Evolutionary conservation across 495 filamentous ascomycete genomes (phyloP).

Genomic region (Aspergillus avenaceus): DNA sequence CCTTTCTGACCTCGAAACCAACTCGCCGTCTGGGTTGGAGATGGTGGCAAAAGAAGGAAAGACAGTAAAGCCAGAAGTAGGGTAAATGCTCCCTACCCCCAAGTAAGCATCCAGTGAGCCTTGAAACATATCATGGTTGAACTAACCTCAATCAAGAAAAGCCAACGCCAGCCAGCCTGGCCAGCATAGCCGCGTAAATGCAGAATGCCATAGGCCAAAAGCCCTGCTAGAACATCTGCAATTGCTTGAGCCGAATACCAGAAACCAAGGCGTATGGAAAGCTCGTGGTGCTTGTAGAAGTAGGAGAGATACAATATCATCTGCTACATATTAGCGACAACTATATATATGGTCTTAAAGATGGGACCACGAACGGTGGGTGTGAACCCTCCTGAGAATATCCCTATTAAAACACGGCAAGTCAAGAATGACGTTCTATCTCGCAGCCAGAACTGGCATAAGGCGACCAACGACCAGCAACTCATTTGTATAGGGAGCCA

Average conservation of each 20-base stretch:
- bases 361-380: constrained; percentile 48
- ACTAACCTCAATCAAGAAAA: constrained; percentile 45
- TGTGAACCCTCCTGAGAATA: constrained; percentile 61
- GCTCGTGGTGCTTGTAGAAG: constrained; percentile 63
- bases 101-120: not conserved
- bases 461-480: constrained; percentile 62
- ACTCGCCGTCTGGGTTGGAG: constrained; percentile 60
- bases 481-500: constrained; percentile 77
- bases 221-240: constrained; percentile 43
- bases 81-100: constrained; percentile 36
- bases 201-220: constrained; percentile 47
- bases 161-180: constrained; percentile 27
- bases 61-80: constrained; percentile 54
- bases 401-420: constrained; percentile 58
- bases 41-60: constrained; percentile 60
- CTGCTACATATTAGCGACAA: constrained; percentile 4
- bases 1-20: constrained; percentile 63
- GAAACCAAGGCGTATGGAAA: constrained; percentile 56
- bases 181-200: constrained; percentile 34
- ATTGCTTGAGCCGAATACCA: constrained; percentile 59
- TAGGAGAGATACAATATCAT: constrained; percentile 63
- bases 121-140: not conserved
- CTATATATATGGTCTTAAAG: constrained; percentile 4
- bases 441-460: constrained; percentile 55
- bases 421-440: constrained; percentile 57